These are phyloP conservation scores for Gelatoporia subvermispora DNA, from an alignment of 768 basidiomycete genomes.

Conservation along the genomic window DNA sequence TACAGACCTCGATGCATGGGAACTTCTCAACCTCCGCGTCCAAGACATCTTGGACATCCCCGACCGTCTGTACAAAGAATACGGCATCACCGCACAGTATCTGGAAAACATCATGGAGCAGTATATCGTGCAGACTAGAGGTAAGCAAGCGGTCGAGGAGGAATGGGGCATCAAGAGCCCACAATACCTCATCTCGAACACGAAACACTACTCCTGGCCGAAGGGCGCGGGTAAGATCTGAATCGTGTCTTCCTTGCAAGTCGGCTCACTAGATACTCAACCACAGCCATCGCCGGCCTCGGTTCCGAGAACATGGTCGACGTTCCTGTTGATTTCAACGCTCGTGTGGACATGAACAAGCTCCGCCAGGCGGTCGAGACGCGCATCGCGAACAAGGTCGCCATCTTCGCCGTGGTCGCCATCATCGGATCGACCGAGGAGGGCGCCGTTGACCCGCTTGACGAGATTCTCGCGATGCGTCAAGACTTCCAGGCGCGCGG, in stretches of 20 bases:
- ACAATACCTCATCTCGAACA: constrained; percentile 24
- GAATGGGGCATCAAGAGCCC: constrained; percentile 22
- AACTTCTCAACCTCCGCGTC: constrained; percentile 37
- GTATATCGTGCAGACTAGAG: constrained; percentile 33
- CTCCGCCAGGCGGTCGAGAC: constrained; percentile 24
- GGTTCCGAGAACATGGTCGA: constrained; percentile 34
- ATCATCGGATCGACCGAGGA: constrained; percentile 42
- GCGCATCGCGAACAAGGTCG: constrained; percentile 25
- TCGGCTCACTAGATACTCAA: not conserved
- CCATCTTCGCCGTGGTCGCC: constrained; percentile 39
- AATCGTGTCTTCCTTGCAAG: not conserved
- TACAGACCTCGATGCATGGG: constrained; percentile 29
- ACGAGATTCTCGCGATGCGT: constrained; percentile 31
- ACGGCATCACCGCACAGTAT: constrained; percentile 28
- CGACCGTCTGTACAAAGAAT: constrained; percentile 27
- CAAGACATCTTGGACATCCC: constrained; percentile 32
- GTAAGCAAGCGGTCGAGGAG: constrained; percentile 28
- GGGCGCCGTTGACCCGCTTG: constrained; percentile 38
- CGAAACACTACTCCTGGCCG: constrained; percentile 45
- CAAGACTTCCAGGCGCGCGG: constrained; percentile 26
- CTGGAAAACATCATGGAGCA: constrained; percentile 25
- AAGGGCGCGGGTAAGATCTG: constrained; percentile 36
- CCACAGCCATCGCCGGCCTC: constrained; percentile 37
- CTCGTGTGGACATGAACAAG: constrained; percentile 28
- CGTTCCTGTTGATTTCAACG: constrained; percentile 31